Evolutionary conservation across 1,284 basidiomycete genomes (phyloP).

Genomic region (Ustilago trichophora): DNA sequence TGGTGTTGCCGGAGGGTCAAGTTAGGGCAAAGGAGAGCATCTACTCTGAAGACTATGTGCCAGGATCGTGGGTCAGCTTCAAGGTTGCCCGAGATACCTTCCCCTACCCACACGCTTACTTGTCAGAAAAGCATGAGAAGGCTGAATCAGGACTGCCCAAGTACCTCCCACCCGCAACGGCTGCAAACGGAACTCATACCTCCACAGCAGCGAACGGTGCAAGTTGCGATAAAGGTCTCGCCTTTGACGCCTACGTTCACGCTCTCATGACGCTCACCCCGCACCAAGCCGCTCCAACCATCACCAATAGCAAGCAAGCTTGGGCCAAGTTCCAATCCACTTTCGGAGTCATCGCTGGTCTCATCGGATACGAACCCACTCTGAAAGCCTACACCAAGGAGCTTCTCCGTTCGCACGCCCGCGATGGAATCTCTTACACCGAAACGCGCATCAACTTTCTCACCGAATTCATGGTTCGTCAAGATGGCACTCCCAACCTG

Average conservation of each 20-base stretch:
- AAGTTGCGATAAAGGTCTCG: background rate
- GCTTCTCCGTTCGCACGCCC: constrained; percentile 74
- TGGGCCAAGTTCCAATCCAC: constrained; percentile 57
- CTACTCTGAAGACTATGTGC: constrained; percentile 33
- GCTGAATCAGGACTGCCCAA: constrained; percentile 12
- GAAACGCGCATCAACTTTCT: constrained; percentile 78
- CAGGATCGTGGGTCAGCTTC: constrained; percentile 48
- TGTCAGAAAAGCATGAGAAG: constrained; percentile 1
- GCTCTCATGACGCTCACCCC: constrained; percentile 56
- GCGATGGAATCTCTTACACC: constrained; percentile 78
- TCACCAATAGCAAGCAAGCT: constrained; percentile 49
- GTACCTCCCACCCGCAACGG: constrained; percentile 6
- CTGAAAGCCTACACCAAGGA: constrained; percentile 73
- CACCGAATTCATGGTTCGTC: constrained; percentile 73
- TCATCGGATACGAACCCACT: constrained; percentile 70
- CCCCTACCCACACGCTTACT: constrained; percentile 42
- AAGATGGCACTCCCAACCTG: constrained; percentile 72
- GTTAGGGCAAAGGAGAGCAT: constrained; percentile 18
- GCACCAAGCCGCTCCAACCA: constrained; percentile 7
- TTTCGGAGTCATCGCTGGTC: constrained; percentile 63
- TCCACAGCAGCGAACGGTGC: background rate
- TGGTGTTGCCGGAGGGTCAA: constrained; percentile 22
- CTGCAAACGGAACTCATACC: background rate
- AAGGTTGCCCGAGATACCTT: constrained; percentile 23
- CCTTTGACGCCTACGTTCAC: constrained; percentile 56